Evolutionary conservation across 257 asterid genomes (phyloP), one percentile per base, ranked within the genome.

Genomic region (Lycium ferocissimum): DNA sequence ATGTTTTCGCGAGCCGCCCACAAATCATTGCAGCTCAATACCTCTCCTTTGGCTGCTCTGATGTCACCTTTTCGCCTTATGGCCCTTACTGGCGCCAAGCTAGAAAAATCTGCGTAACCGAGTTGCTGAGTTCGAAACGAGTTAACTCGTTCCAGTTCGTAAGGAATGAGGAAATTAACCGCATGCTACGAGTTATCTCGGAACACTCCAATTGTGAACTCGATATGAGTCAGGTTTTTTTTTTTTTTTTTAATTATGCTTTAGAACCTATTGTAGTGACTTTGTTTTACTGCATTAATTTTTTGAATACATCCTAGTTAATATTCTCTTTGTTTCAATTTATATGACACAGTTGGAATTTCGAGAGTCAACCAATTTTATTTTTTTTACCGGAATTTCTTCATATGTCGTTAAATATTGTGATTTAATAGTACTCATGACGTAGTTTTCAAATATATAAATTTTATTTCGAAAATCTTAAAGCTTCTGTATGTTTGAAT

Each of bases 11-110:
- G 1, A 86, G 82, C 86, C 88, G 92, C 4, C 90, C 92, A 14
- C 88, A 86, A 20, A 84, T 87, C 82, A 33, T 87, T 6, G 81
- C 90, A 5, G 92, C 90, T 76, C 86, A 86, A 71, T 85, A 84
- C 86, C 85, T 87, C 5, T 85, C 92, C 13, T 89, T 87, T 45
- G 89, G 88, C 11, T 87, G 90, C 72, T 89, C 92, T 0, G 92
- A 89, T 49, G 73, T 89, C 65, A 89, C 90, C 2, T 89, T 87
- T 83, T 87, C 90, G 65, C 83, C 73, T 9, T 87, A 89, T 86
- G 90, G 92, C 9, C 90, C 92, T 0, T 89, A 89, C 13, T 89
- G 92, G 92, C 89, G 92, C 2, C 90, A 89, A 57, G 88, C 84
- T 3, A 85, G 91, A 51, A 89, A 85, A 35, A 65, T 89, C 54